Base-by-base conservation (phyloP, 2,329 filamentous ascomycete genomes). In the Harringtonia lauricola region DNA sequence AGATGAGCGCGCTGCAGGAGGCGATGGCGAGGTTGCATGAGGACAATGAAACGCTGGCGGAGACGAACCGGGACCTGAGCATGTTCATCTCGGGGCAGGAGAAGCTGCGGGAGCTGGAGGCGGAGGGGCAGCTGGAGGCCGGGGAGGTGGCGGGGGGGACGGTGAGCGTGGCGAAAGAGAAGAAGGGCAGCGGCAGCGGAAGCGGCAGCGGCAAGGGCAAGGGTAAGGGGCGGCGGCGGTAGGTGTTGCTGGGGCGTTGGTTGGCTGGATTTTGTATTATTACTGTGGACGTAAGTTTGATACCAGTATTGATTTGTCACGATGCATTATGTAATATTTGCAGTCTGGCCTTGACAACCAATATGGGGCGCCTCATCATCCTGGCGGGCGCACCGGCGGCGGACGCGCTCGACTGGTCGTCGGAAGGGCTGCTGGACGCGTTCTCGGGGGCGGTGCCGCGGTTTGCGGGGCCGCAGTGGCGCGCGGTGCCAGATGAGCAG, bases 51-150 rank as follows among this genome's bases (percentile, higher is more conserved):
- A 87, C 94, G 52, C 64, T 95, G 36, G 77, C 80, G 51, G 88
- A 94, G 59, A 83, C 88, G 71, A 94, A 95, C 57, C 75, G 84
- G 14, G 90, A 95, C 59, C 59, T 95, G 58, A 80, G 72, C 41
- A 89, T 94, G 72, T 94, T 90, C 56, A 90, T 95, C 47, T 85
- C 79, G 18, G 83, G 86, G 0, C 79, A 84, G 60, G 80, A 92
- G 62, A 90, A 87, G 62, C 63, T 95, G 53, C 81, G 76, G 64
- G 74, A 81, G 60, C 64, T 88, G 63, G 75, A 78, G 59, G 74
- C 72, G 24, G 72, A 72, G 51, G 79, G 74, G 0, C 59, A 69
- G 51, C 53, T 74, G 29, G 70, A 76, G 45, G 74, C 78, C 28
- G 84, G 83, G n/a, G 85, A 90, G 59, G 61, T 92, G 31, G 77